Base-by-base conservation (phyloP, 2,329 filamentous ascomycete genomes). In the Beauveria varroae region DNA sequence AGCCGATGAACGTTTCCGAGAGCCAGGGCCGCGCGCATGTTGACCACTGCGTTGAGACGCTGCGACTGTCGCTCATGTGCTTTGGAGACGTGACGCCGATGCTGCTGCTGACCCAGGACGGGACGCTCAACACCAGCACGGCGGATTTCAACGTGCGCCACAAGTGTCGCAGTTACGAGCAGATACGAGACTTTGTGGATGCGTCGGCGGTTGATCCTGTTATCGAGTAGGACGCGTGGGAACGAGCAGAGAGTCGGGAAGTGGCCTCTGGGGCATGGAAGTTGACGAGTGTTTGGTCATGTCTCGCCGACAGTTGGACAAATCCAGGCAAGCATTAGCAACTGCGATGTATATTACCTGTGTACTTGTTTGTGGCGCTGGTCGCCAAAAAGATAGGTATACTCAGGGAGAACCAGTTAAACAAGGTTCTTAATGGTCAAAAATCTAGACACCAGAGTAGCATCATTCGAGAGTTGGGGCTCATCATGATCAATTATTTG, bases 41-140 rank as follows among this genome's bases (percentile, higher is more conserved):
- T 14, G 63, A 65, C 50, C 64, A 65, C 52, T 65, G 64, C 43
- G 26, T 65, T 12, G 64, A 65, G 46, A 62, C 63, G 18, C 47
- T 65, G n/a, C 60, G 64, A 9, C 59, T 65, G n/a, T 37, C 56
- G 12, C 55, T 65, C 14, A 65, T 65, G 64, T 65, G 64, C 50
- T 57, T 37, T 20, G 62, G 51, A 7, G 64, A 65, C 26, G 64
- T 63, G 22, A 65, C 64, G 7, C 64, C 64, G 20, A 49, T 62
- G 53, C 34, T 62, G 22, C 34, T 59, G 16, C 16, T 22, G 22
- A 40, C 43, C 10, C n/a, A 41, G 43, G 44, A 49, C 44, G 44
- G 55, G 44, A 57, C 55, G 44, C 37, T 58, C 30, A 51, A 51
- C 30, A 44, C 40, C 16, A 61, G 51, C 43, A 41, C 28, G 24